These are phyloP conservation scores for Thymus quinquecostatus DNA, from an alignment of 257 asterid genomes.

Conservation along the genomic window DNA sequence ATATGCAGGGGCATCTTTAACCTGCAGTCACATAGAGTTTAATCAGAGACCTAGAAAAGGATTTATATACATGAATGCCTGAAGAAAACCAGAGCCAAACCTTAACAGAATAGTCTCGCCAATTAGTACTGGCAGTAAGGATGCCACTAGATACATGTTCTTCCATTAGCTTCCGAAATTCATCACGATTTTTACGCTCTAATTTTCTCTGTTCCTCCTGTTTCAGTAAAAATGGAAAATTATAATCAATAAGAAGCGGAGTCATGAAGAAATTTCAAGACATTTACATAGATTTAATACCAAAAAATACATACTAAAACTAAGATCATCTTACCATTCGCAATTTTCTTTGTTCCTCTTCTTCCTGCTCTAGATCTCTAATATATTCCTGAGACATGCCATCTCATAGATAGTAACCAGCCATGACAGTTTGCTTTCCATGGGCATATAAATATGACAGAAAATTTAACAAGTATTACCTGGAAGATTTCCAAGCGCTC, in stretches of 20 bases:
- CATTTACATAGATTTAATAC: conserved; percentile 17
- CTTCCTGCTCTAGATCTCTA: conserved; percentile 87
- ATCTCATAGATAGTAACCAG: conserved; percentile 36
- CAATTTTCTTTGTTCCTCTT: conserved; percentile 83
- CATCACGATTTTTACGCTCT: conserved; percentile 96
- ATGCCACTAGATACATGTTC: conserved; percentile 78
- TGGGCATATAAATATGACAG: not conserved
- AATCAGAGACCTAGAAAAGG: conserved; percentile 11
- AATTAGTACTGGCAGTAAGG: conserved; percentile 67
- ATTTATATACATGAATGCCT: not conserved
- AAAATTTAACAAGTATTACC: conserved; percentile 43
- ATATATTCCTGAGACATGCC: conserved; percentile 75
- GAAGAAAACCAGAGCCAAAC: conserved; percentile 40
- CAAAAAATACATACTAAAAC: conserved; percentile 26
- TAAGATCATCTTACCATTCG: conserved; percentile 55
- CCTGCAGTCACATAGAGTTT: conserved; percentile 50
- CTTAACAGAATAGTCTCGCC: conserved; percentile 94
- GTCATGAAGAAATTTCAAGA: conserved; percentile 10
- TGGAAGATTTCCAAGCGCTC: conserved; percentile 93
- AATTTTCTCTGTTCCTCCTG: conserved; percentile 86
- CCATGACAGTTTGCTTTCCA: conserved; percentile 24
- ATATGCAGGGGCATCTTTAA: conserved; percentile 84
- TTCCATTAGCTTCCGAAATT: conserved; percentile 92
- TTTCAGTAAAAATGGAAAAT: conserved; percentile 27
- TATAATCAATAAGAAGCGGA: conserved; percentile 3